Conservation (phyloP, 2,329 filamentous ascomycete genomes). For the Pseudocercospora crystallina region DNA sequence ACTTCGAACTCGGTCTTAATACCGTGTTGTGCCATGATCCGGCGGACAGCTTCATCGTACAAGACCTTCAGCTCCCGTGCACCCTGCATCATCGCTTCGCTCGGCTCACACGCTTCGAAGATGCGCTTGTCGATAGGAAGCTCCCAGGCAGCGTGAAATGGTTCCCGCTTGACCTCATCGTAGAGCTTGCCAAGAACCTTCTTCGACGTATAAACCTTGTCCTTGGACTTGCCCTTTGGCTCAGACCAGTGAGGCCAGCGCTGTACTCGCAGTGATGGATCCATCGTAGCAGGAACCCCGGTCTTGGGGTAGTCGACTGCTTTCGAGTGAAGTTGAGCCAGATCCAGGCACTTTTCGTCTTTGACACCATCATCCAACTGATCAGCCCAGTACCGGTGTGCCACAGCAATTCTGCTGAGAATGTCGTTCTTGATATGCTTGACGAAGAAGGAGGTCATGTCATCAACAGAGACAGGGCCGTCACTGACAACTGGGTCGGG, state of each 20-base stretch:
- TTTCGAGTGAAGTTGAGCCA: slow-evolving; percentile 80
- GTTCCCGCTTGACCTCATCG: slow-evolving; percentile 67
- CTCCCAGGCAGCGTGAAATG: slow-evolving; percentile 72
- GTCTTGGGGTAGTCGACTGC: slow-evolving; percentile 96
- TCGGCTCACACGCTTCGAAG: slow-evolving; percentile 60
- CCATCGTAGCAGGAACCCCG: slow-evolving; percentile 72
- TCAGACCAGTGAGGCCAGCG: slow-evolving; percentile 88
- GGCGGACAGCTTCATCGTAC: slow-evolving; percentile 74
- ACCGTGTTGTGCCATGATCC: slow-evolving; percentile 81
- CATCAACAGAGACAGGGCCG: slow-evolving; percentile 65
- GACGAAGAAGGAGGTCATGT: slow-evolving; percentile 84
- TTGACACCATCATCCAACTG: slow-evolving; percentile 59
- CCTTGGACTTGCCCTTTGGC: slow-evolving; percentile 42
- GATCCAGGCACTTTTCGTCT: slow-evolving; percentile 65
- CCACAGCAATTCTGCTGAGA: slow-evolving; percentile 74
- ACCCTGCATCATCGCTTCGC: slow-evolving; percentile 55
- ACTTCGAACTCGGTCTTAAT: slow-evolving; percentile 89
- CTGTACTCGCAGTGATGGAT: slow-evolving; percentile 57
- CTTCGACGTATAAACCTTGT: slow-evolving; percentile 62
- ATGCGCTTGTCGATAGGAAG: slow-evolving; percentile 75
- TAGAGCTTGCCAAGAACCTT: slow-evolving; percentile 80
- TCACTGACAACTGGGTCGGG: slow-evolving; percentile 57
- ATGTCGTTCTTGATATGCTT: slow-evolving; percentile 89
- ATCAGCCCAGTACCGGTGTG: slow-evolving; percentile 80
- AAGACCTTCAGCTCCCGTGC: slow-evolving; percentile 68